phyloP scores from a whole-genome alignment of 129 eudicot genomes.

The Lonicera japonica region DNA sequence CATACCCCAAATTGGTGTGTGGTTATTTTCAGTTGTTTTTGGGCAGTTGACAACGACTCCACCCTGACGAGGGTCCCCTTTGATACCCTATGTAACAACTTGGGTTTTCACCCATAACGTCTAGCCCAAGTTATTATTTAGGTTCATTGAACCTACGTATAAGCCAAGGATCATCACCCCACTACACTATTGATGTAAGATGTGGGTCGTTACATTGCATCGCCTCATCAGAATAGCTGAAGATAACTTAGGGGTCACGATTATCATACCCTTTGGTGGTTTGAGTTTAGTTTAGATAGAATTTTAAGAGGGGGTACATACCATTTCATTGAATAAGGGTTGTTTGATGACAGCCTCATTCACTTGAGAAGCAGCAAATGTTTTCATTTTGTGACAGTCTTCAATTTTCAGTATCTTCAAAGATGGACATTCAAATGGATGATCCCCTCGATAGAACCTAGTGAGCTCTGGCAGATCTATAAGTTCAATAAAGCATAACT shows the following conservation, averaged over 20 bases:
- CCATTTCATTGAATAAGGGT: conserved; percentile 38
- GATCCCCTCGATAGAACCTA: conserved; percentile 19
- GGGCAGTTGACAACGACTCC: too few relatives aligned
- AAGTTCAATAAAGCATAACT: conserved; percentile 24
- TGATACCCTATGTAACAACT: too few relatives aligned
- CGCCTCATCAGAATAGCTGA: too few relatives aligned
- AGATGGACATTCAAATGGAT: conserved; percentile 24
- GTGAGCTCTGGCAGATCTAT: conserved; percentile 28
- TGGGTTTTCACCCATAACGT: not conserved
- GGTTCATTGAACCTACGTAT: not conserved
- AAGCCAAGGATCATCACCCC: too few relatives aligned
- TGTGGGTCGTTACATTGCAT: too few relatives aligned
- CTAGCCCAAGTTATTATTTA: not conserved
- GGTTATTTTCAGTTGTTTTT: too few relatives aligned
- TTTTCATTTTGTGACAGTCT: conserved; percentile 26
- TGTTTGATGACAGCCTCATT: conserved; percentile 16
- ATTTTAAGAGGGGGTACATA: conserved; percentile 8
- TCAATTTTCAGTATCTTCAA: conserved; percentile 24
- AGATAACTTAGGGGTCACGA: too few relatives aligned
- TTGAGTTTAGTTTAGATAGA: not conserved
- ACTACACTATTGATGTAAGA: too few relatives aligned
- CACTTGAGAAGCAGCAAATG: conserved; percentile 22
- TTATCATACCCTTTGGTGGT: not conserved
- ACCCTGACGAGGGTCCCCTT: too few relatives aligned
- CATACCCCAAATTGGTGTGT: too few relatives aligned